These are phyloP conservation scores for Prototheca cutis DNA, from an alignment of 163 green algal species.

Conservation along the genomic window DNA sequence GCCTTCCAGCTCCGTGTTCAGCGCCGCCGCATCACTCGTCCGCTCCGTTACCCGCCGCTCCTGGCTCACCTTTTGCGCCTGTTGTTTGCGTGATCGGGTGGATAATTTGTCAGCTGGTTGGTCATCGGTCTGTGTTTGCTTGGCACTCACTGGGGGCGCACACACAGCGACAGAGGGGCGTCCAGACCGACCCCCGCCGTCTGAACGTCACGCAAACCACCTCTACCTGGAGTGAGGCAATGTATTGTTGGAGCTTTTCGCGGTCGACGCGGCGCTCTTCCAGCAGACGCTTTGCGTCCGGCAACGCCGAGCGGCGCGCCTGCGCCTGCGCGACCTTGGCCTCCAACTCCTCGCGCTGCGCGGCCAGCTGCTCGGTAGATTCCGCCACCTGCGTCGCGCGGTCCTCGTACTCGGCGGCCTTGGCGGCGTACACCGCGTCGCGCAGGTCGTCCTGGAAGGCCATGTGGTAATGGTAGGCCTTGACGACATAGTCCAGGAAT, in stretches of 20 bases:
- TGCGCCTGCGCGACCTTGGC: constrained; percentile 42
- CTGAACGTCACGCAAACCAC: too few species aligned
- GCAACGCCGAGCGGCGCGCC: constrained; percentile 42
- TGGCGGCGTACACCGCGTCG: constrained; percentile 49
- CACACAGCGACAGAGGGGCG: too few species aligned
- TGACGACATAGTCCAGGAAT: constrained; percentile 75
- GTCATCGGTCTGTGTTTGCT: too few species aligned
- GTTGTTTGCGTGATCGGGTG: too few species aligned
- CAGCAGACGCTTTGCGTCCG: constrained; percentile 30
- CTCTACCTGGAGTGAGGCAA: constrained; percentile 59
- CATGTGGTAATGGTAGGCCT: constrained; percentile 70
- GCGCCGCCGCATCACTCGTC: constrained; percentile 48
- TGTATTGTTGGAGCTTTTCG: constrained; percentile 64
- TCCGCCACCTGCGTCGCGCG: constrained; percentile 12
- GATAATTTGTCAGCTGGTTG: too few species aligned
- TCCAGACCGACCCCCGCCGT: too few species aligned
- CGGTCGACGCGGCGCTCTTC: constrained; percentile 49
- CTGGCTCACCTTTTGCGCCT: constrained; percentile 45
- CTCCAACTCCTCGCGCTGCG: constrained; percentile 15
- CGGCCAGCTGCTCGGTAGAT: constrained; percentile 21
- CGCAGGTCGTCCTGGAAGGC: constrained; percentile 52
- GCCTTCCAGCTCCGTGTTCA: constrained; percentile 40
- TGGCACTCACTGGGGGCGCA: too few species aligned
- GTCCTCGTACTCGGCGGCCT: constrained; percentile 37
- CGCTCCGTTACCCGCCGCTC: constrained; percentile 61